Conservation (phyloP, 2,329 filamentous ascomycete species). For the Ophiocordyceps unilateralis region DNA sequence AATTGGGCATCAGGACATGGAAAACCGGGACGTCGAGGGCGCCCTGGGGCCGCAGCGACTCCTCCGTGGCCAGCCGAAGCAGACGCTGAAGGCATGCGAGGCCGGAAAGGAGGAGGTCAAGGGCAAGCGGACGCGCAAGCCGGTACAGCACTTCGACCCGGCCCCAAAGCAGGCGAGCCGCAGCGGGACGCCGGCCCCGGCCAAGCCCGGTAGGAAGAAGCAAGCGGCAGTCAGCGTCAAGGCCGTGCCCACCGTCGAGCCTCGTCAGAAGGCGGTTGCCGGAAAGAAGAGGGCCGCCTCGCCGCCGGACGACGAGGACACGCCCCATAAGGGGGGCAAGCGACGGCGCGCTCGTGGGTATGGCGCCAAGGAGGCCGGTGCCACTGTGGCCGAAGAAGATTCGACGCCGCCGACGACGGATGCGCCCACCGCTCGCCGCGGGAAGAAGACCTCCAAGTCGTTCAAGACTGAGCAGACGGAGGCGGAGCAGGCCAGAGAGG, state of each 20-base stretch:
- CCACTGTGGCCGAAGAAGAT: neutral
- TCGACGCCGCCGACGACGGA: neutral
- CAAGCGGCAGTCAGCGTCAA: conserved; percentile 6
- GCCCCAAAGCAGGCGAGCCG: conserved; percentile 33
- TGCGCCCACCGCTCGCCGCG: neutral
- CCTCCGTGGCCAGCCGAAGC: conserved; percentile 37
- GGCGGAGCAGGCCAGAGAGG: neutral
- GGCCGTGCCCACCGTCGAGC: conserved; percentile 11
- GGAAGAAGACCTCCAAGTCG: neutral
- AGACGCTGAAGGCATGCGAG: conserved; percentile 41
- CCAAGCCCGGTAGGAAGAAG: conserved; percentile 11
- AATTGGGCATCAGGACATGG: conserved; percentile 38
- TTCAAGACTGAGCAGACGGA: neutral
- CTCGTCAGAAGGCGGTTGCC: conserved; percentile 11
- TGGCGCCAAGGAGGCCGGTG: conserved; percentile 1
- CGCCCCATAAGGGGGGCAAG: conserved; percentile 5
- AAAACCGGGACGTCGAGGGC: conserved; percentile 32
- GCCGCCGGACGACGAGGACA: conserved; percentile 14
- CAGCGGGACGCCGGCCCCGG: conserved; percentile 28
- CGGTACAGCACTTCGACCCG: conserved; percentile 31
- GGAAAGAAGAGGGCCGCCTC: conserved; percentile 7
- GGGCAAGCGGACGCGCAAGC: conserved; percentile 36
- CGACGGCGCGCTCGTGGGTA: conserved; percentile 8
- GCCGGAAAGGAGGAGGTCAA: conserved; percentile 24
- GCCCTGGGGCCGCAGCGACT: conserved; percentile 33